Conservation (phyloP, 495 filamentous ascomycete species). For the Lasiosphaeriaceae sp. region DNA sequence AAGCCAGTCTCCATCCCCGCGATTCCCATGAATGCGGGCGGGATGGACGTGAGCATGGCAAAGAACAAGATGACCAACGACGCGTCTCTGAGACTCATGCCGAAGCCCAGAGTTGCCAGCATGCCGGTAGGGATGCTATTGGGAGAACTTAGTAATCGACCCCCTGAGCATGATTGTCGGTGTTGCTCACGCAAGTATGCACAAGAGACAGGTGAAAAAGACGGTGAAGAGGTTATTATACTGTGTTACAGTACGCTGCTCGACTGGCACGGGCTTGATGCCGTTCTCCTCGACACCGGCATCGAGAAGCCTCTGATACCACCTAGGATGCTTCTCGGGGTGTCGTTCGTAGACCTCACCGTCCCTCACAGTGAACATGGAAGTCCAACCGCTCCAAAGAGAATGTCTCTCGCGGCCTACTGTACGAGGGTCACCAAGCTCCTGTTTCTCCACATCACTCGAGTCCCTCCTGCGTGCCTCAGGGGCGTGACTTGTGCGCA, state of each 20-base stretch:
- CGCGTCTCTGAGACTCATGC: constrained; percentile 50
- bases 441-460: constrained; percentile 14
- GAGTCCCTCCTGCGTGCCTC: background rate
- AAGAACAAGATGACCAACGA: constrained; percentile 57
- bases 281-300: constrained; percentile 48
- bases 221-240: constrained; percentile 50
- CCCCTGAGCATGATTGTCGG: background rate
- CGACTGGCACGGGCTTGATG: constrained; percentile 50
- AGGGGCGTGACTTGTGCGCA: background rate
- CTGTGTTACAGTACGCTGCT: constrained; percentile 45
- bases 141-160: background rate
- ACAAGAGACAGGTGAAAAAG: constrained; percentile 41
- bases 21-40: constrained; percentile 52
- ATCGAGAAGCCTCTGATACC: constrained; percentile 44
- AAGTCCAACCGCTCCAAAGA: constrained; percentile 1
- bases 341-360: constrained; percentile 31
- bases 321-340: constrained; percentile 28
- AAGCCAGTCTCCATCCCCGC: constrained; percentile 49
- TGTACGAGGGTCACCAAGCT: background rate
- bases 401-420: background rate
- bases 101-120: constrained; percentile 47
- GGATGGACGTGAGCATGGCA: constrained; percentile 45
- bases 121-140: constrained; percentile 50
- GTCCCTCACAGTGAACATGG: constrained; percentile 24
- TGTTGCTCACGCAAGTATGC: constrained; percentile 39